Base-by-base conservation (phyloP, 2,329 filamentous ascomycete species). In the Alternaria panax region DNA sequence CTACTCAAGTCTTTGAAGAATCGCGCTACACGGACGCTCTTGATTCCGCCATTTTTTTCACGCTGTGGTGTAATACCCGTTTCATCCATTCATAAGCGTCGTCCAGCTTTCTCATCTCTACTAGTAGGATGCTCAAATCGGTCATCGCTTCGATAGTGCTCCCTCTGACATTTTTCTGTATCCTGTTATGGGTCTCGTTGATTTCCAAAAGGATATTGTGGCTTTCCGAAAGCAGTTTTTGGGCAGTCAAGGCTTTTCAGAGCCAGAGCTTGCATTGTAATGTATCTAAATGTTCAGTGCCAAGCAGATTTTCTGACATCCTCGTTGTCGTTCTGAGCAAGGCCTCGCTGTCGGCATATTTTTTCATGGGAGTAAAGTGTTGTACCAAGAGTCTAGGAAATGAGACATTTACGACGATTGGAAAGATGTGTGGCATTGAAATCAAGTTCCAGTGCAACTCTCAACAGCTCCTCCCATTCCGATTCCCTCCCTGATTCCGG, bases 261-360 rank as follows among this genome's bases (percentile, higher is more conserved):
- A 40, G 36, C 1, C 5, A 7, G 9, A 4, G 1, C 18, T 40
- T 40, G 18, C 18, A 40, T 0, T 5, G 1, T 0, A 22, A 7
- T 7, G 36, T 22, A 0, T 14, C 0, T 2, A 1, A 0, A 14
- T 40, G 36, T 3, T 40, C 18, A 5, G 22, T 40, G 0, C 36
- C 36, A 22, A 40, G 36, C 5, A 22, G 9, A 2, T 1, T 22
- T 14, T 22, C 36, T 22, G 36, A 40, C 11, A 14, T 22, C 11
- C 3, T n/a, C 2, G 9, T 5, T 40, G 18, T 14, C 11, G 20
- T 3, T 2, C 11, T 40, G 9, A 40, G 11, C 9, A 40, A 40
- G 4, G 18, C 36, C 36, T 22, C 36, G 18, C 18, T 40, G 9
- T 22, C 36, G 5, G 36, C 18, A 12, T 40, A 20, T 5, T 22